Evolutionary conservation across 2,329 filamentous ascomycete genomes (phyloP), one percentile per base, ranked within the genome.

Genomic region (Monosporascus sp.): DNA sequence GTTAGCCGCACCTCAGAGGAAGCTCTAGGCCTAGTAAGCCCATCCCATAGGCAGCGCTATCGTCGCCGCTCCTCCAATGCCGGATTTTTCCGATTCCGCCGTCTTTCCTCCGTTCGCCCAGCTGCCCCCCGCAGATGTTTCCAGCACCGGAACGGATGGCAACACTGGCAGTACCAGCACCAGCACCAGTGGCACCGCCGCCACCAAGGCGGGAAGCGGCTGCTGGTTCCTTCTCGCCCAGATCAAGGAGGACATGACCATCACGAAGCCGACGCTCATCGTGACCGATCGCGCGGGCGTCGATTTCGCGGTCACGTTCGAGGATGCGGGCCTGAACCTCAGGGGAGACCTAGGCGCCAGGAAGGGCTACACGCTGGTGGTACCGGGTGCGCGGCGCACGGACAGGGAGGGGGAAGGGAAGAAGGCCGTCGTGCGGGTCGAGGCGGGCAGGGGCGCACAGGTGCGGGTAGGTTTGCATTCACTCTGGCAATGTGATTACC

Each of bases 241-340:
- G 53, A 60, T 69, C 55, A 66, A 65, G 40, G 64, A 67, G 55
- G 63, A 68, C 61, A 69, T 69, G 66, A 69, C 76, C 41, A 76
- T 79, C 58, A 78, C 70, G 20, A 74, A 78, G 57, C 76, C 77
- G 6, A 79, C 77, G 4, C 69, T 78, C 1, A 72, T 78, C 50
- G 70, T 71, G 18, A 64, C 66, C 37, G 77, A 79, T 67, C 64
- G 68, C 37, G 56, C 61, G 41, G 65, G 67, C 41, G 58, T 63
- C 20, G 66, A 73, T 37, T 78, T 78, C 57, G 76, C 76, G 3
- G 67, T 79, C 7, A 71, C 74, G 1, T 79, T 77, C 52, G 73
- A 74, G 53, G 73, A 74, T 35, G 57, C 64, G 24, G 69, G 58
- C 9, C 64, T 70, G 38, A 69, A 68, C 55, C 63, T 68, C 7